Base-by-base conservation (phyloP, 768 basidiomycete species). In the Macrocybe gigantea region DNA sequence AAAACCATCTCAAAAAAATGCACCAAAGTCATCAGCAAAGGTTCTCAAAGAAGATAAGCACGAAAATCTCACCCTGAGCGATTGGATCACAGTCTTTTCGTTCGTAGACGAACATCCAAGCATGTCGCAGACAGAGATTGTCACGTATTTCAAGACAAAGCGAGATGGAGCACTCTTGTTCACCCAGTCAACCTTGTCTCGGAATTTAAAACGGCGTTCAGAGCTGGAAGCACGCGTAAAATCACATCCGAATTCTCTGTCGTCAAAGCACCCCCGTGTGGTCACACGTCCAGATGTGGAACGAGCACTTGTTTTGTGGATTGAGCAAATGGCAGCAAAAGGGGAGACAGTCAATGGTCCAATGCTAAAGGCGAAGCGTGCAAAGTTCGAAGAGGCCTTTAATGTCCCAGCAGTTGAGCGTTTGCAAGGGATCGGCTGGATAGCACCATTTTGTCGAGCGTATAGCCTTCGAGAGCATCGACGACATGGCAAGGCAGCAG, bases 251-350 rank as follows among this genome's bases (percentile, higher is more conserved):
- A 60, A 49, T 47, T 61, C 60, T 5, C 45, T 67, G 9, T 65
- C 61, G 0, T 48, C 50, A 33, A 69, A 70, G 49, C 47, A 56
- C 0, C 53, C 56, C 12, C 56, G 54, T 6, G 48, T 67, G 44
- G 66, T 70, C 2, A 68, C 63, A 22, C 14, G 51, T 6, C 70
- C 66, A 5, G 68, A 68, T 47, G 64, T 70, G 3, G 68, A 69
- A 32, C 13, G 32, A 5, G 65, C 64, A 0, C 55, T 71, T 0
- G 15, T 53, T 6, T 47, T 66, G 1, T 72, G 69, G 69, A 46
- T 64, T 13, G 49, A 57, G 37, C 36, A 63, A 39, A 53, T 58
- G 61, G 63, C 69, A 42, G 41, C 47, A 7, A 63, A 61, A 43
- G 8, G 54, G 1, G 56, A 62, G 36, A 38, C 43, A 5, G 53